Base-by-base conservation (phyloP, 441 rosid genomes). In the Gossypium schwendimanii region DNA sequence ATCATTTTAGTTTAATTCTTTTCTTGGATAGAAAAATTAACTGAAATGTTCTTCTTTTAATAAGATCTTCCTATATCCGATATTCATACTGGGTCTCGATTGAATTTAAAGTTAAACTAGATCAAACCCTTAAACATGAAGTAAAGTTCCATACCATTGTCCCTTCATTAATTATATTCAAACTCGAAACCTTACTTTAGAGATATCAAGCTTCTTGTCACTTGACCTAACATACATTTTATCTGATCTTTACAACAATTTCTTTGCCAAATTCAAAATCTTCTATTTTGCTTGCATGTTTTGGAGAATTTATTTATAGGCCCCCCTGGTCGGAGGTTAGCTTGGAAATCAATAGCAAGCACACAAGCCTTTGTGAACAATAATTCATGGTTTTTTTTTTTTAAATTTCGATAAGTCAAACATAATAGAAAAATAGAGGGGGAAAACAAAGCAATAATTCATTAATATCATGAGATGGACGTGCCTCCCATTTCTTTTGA, bases 401-500 rank as follows among this genome's bases (percentile, higher is more conserved):
- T 58, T 0, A 11, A 21, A 50, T 3, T 41, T 60, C 3, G 47
- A 14, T 61, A 24, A 11, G 45, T 71, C 72, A 76, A 60, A 23
- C 44, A n/a, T 41, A 57, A 21, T 71, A 9, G 44, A 26, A 67
- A 49, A 49, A 3, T 8, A 12, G 24, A n/a, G 10, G 15, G 47
- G 21, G 8, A 2, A 52, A 1, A 61, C 63, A 33, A 39, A 41
- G 20, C 10, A 61, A 41, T 23, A 45, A 70, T 62, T 69, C 14
- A 55, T 36, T 31, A 14, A 47, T 6, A 33, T 6, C 8, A 33
- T 6, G 24, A 64, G 39, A 21, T 44, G 63, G 86, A 84, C 89
- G 87, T 86, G 89, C 84, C 0, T 61, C 33, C 84, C 89, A 86
- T 76, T 39, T 65, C 71, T 23, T 33, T 10, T 23, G 64, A 39